Conservation (phyloP, 2,329 filamentous ascomycete genomes). For the Venturia pyrina region DNA sequence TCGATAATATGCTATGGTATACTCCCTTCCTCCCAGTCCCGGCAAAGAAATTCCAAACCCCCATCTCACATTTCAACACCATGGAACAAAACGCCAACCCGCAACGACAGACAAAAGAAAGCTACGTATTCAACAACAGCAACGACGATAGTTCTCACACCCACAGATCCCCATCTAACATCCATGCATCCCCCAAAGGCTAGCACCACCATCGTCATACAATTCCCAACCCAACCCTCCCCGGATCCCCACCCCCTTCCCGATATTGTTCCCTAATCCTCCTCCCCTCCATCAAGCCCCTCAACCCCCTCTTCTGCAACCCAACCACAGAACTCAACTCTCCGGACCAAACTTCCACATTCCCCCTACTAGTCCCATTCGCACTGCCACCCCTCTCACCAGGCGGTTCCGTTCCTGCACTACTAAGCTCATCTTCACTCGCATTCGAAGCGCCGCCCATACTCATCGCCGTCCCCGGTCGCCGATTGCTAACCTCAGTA, state of each 20-base stretch:
- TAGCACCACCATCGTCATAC: slow-evolving; percentile 14
- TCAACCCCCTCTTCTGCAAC: slow-evolving; percentile 81
- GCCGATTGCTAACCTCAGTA: slow-evolving; percentile 31
- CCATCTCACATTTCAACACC: too few species aligned
- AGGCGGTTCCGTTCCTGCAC: slow-evolving; percentile 19
- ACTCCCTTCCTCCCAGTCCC: background rate
- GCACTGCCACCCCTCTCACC: slow-evolving; percentile 27
- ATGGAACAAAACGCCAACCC: background rate
- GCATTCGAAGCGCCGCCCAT: background rate
- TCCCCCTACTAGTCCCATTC: slow-evolving; percentile 19
- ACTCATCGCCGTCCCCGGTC: slow-evolving; percentile 10
- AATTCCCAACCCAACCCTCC: slow-evolving; percentile 26
- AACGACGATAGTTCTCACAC: background rate
- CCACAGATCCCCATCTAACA: background rate
- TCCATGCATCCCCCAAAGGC: background rate
- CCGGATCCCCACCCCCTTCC: slow-evolving; percentile 19
- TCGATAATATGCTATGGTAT: slow-evolving; percentile 1
- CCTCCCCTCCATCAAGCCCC: slow-evolving; percentile 89
- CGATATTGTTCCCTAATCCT: slow-evolving; percentile 65
- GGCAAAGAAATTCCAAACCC: too few species aligned
- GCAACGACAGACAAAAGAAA: background rate
- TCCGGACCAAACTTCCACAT: slow-evolving; percentile 61
- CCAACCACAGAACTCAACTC: slow-evolving; percentile 86
- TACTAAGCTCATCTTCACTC: slow-evolving; percentile 22
- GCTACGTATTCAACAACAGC: background rate